Evolutionary conservation across 345 rosid genomes (phyloP).

Genomic region (Salix viminalis): DNA sequence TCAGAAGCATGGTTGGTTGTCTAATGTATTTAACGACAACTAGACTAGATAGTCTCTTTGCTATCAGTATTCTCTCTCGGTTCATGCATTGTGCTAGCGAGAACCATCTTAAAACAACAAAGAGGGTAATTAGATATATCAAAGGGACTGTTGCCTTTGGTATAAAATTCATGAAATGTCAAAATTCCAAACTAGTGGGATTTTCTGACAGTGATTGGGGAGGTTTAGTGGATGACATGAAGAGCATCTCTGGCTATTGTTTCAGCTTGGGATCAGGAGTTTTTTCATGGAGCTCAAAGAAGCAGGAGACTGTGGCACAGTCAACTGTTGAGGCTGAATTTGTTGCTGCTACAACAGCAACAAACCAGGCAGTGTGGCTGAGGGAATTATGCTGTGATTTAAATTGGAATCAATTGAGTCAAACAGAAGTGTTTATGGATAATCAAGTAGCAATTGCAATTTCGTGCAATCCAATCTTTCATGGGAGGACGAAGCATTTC

Average conservation of each 20-base stretch:
- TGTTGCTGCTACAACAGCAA: background rate
- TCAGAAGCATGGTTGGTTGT: background rate
- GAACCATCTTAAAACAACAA: background rate
- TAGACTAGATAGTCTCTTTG: background rate
- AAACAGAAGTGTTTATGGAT: too few relatives aligned
- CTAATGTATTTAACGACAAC: background rate
- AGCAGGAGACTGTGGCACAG: background rate
- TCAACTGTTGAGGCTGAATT: background rate
- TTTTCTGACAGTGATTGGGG: background rate
- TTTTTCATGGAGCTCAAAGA: background rate
- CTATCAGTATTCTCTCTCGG: background rate
- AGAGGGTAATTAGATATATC: background rate
- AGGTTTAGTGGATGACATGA: background rate
- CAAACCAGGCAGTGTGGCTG: background rate
- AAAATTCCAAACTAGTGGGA: background rate
- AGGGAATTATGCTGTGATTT: background rate
- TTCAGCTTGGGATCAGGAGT: background rate
- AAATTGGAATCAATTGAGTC: too few relatives aligned
- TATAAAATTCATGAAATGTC: too few relatives aligned
- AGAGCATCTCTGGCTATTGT: background rate
- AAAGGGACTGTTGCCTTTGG: background rate
- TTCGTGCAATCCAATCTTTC: too few relatives aligned
- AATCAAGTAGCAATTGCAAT: too few relatives aligned
- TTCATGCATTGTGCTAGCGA: background rate
- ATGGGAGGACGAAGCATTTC: too few relatives aligned